These are phyloP conservation scores for Discostella stelligera DNA, from an alignment of 352 stramenopile genomes.

Conservation along the genomic window DNA sequence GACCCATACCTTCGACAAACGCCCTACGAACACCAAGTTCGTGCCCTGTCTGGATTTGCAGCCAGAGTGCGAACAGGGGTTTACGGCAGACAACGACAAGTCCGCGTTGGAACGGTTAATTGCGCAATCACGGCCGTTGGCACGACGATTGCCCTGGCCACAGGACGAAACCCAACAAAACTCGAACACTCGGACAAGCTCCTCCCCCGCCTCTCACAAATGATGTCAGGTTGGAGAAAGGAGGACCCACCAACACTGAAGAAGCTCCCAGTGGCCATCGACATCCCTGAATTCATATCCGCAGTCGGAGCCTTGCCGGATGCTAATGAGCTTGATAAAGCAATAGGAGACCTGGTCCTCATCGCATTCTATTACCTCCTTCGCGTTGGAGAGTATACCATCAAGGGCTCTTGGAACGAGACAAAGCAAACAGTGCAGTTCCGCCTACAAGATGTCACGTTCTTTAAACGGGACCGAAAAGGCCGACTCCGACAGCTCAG, in stretches of 20 bases:
- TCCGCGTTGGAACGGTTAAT: constrained; percentile 1
- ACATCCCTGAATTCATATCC: constrained; percentile 17
- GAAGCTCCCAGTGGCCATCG: constrained; percentile 6
- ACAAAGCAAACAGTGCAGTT: constrained; percentile 16
- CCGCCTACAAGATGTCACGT: constrained; percentile 6
- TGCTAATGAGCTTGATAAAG: background rate
- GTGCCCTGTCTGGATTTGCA: constrained; percentile 11
- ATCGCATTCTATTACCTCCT: constrained; percentile 45
- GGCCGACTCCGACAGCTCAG: no score
- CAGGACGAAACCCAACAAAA: background rate
- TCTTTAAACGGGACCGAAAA: no score
- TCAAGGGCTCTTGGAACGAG: background rate
- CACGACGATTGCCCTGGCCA: background rate
- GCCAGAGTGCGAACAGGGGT: background rate
- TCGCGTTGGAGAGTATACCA: constrained; percentile 30
- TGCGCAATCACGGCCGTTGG: constrained; percentile 3
- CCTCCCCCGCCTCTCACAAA: background rate
- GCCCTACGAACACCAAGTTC: background rate
- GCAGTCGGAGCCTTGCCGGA: background rate
- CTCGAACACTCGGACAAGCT: background rate
- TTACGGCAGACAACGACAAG: constrained; percentile 1
- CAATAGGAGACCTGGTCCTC: constrained; percentile 12
- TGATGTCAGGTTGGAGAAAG: constrained; percentile 4
- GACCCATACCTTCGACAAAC: constrained; percentile 21
- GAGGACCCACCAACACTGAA: constrained; percentile 16